Evolutionary conservation across 345 rosid species (phyloP).

Genomic region (Cardamine chenopodiifolia): DNA sequence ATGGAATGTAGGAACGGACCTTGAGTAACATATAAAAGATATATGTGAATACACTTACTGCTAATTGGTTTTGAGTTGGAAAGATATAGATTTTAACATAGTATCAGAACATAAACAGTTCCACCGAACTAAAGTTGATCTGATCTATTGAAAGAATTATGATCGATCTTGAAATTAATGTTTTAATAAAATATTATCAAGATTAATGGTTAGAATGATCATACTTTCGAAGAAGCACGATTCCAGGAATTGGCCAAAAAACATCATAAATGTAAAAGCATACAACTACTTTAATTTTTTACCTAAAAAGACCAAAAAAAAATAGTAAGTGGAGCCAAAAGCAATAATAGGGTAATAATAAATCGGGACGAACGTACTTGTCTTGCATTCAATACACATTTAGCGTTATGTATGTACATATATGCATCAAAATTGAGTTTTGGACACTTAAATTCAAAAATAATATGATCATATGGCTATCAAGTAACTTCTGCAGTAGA

Average conservation of each 20-base stretch:
- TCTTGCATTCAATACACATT: slow-evolving; percentile 30
- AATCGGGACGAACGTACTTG: slow-evolving; percentile 28
- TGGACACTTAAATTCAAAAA: neutral
- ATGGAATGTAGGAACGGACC: too few relatives aligned
- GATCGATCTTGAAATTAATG: too few relatives aligned
- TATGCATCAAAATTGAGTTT: neutral
- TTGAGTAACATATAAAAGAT: too few relatives aligned
- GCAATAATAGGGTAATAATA: slow-evolving; percentile 64
- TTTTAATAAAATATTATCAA: too few relatives aligned
- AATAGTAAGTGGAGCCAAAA: slow-evolving; percentile 15
- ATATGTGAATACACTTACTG: too few relatives aligned
- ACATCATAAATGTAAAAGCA: neutral
- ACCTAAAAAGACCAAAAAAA: slow-evolving; percentile 10
- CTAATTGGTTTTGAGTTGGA: too few relatives aligned
- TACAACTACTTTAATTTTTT: neutral
- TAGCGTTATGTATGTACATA: neutral
- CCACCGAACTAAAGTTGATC: too few relatives aligned
- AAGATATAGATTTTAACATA: too few relatives aligned
- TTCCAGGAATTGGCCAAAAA: neutral
- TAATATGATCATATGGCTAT: neutral
- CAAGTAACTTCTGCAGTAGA: neutral
- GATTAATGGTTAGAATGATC: too few relatives aligned
- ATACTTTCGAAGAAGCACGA: too few relatives aligned
- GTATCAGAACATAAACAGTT: too few relatives aligned
- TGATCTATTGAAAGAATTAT: too few relatives aligned